phyloP scores from a whole-genome alignment of 768 basidiomycete species.

The Pholiota microspora region DNA sequence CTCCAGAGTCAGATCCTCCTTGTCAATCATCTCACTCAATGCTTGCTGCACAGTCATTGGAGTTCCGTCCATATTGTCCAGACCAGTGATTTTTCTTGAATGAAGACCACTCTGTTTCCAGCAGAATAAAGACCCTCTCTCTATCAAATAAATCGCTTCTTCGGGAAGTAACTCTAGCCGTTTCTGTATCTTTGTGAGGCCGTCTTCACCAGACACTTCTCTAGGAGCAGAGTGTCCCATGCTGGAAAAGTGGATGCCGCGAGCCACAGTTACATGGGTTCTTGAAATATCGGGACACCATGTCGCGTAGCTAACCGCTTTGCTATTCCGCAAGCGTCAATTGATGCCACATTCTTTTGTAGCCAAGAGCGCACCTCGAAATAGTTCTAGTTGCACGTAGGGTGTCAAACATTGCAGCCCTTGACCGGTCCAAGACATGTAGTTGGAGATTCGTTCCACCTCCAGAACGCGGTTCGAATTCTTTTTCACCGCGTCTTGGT shows the following conservation, averaged over 20 bases:
- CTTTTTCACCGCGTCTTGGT: slow-evolving; percentile 96
- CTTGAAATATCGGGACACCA: slow-evolving; percentile 71
- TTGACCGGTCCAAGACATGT: slow-evolving; percentile 75
- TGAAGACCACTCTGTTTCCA: slow-evolving; percentile 53
- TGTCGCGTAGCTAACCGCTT: slow-evolving; percentile 74
- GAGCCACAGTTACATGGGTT: slow-evolving; percentile 65
- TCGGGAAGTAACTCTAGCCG: slow-evolving; percentile 88
- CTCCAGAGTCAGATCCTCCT: slow-evolving; percentile 75
- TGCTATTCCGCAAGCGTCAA: slow-evolving; percentile 41
- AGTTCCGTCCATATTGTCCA: slow-evolving; percentile 48
- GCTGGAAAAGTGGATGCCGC: slow-evolving; percentile 79
- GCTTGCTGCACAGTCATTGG: slow-evolving; percentile 94
- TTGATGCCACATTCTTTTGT: neutral
- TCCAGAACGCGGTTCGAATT: slow-evolving; percentile 79
- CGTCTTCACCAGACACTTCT: slow-evolving; percentile 28
- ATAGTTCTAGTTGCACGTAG: slow-evolving; percentile 71
- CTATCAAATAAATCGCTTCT: slow-evolving; percentile 91
- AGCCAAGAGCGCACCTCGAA: slow-evolving; percentile 53
- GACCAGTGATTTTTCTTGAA: slow-evolving; percentile 27
- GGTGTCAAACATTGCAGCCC: slow-evolving; percentile 86
- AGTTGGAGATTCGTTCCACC: slow-evolving; percentile 75
- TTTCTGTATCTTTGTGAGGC: slow-evolving; percentile 50
- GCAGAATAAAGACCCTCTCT: slow-evolving; percentile 85
- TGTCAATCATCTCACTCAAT: slow-evolving; percentile 81
- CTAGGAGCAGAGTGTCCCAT: slow-evolving; percentile 81